Evolutionary conservation across 2,329 filamentous ascomycete species (phyloP).

Genomic region (Alternaria consortialis): DNA sequence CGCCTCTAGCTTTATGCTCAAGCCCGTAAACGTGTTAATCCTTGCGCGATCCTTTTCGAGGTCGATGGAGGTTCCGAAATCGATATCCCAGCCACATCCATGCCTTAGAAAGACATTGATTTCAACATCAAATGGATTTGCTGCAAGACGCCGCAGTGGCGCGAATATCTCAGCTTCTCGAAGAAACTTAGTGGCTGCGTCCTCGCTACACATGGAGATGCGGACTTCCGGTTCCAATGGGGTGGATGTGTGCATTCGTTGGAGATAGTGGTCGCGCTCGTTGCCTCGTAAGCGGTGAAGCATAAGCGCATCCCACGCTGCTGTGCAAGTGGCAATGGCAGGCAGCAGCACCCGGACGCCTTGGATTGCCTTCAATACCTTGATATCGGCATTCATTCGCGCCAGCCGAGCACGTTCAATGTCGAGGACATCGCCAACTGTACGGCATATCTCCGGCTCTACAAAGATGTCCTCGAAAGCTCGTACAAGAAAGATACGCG

Average conservation of each 20-base stretch:
- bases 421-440: not conserved
- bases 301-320: not conserved
- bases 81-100: not conserved
- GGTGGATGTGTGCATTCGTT: no score
- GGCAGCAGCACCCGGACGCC: not conserved
- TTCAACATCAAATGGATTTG: not conserved
- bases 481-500: not conserved
- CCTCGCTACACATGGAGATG: not conserved
- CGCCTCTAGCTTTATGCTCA: not conserved
- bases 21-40: not conserved
- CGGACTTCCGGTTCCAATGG: not conserved
- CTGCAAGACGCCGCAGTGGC: not conserved
- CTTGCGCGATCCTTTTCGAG: not conserved
- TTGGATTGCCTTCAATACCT: not conserved
- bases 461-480: not conserved
- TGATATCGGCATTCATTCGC: not conserved
- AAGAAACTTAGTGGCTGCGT: not conserved
- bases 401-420: not conserved
- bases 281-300: not conserved
- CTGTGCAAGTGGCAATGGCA: not conserved
- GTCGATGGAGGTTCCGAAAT: not conserved
- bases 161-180: not conserved
- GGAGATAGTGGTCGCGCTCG: not conserved
- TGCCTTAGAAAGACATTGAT: not conserved
- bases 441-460: not conserved